These are phyloP conservation scores for Tubosaeta brunneosetosa DNA, from an alignment of 768 basidiomycete species.

Conservation along the genomic window DNA sequence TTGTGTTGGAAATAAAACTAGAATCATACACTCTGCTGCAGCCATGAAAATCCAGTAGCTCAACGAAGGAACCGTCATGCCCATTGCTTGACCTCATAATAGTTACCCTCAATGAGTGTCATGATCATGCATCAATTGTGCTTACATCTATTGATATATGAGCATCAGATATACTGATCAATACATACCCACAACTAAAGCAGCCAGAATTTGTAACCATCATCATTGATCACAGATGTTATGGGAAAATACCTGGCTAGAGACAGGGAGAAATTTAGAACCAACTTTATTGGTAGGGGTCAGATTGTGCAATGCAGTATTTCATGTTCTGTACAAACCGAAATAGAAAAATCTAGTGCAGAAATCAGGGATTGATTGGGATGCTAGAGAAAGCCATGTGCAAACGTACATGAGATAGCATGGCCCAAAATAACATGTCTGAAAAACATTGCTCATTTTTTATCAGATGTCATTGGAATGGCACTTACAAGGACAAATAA, in stretches of 20 bases:
- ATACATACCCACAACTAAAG: not conserved
- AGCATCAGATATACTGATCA: not conserved
- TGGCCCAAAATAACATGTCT: no score
- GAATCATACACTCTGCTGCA: no score
- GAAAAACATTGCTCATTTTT: no score
- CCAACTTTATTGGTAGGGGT: not conserved
- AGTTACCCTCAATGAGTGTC: no score
- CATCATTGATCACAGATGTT: not conserved
- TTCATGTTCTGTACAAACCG: not conserved
- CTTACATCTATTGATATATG: not conserved
- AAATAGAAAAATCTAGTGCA: not conserved
- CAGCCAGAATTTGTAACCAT: not conserved
- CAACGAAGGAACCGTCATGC: no score
- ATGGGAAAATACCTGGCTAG: not conserved
- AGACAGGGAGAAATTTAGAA: no score
- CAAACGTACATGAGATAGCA: not conserved
- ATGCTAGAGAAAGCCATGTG: no score
- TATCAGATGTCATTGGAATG: not conserved
- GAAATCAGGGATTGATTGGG: not conserved
- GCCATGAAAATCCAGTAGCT: no score
- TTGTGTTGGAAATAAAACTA: no score
- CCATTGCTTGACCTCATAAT: no score
- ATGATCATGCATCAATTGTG: no score
- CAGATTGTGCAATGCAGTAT: not conserved
- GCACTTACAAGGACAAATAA: not conserved